A percentile compares a stretch with the other conserved stretches of the same genome.
These are phyloP conservation scores for Mycena epipterygia DNA, from an alignment of 768 basidiomycete genomes.

Conservation along the genomic window DNA sequence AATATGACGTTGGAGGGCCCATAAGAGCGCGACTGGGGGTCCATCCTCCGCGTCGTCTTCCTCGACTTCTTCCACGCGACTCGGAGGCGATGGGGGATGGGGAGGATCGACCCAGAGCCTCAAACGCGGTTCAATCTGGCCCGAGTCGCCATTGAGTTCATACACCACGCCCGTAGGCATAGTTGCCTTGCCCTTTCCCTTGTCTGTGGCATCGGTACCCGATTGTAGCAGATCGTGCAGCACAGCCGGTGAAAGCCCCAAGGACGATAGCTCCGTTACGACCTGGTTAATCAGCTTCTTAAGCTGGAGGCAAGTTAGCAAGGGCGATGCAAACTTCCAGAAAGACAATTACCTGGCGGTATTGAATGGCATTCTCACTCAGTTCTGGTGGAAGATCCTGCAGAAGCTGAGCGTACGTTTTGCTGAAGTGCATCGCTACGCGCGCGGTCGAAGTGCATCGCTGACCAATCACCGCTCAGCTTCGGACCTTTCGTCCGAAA, in stretches of 20 bases:
- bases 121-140: constrained; percentile 69
- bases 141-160: constrained; percentile 64
- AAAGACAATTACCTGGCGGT: constrained; percentile 70
- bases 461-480: not conserved
- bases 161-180: constrained; percentile 57
- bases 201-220: not conserved
- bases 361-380: constrained; percentile 84
- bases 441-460: too few relatives aligned
- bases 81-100: constrained; percentile 31
- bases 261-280: constrained; percentile 78
- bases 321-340: not conserved
- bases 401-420: constrained; percentile 75
- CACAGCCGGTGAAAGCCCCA: constrained; percentile 70
- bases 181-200: constrained; percentile 42
- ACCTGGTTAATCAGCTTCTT: constrained; percentile 92
- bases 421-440: constrained; percentile 90
- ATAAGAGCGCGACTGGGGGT: constrained; percentile 37
- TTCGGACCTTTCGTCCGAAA: not conserved
- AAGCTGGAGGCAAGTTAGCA: constrained; percentile 62
- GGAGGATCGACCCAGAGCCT: constrained; percentile 61
- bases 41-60: constrained; percentile 32
- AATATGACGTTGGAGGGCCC: constrained; percentile 40
- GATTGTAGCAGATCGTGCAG: constrained; percentile 58
- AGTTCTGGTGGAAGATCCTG: constrained; percentile 82
- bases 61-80: constrained; percentile 29